These are phyloP conservation scores for Nicotiana benthamiana DNA, from an alignment of 257 asterid genomes.

Conservation along the genomic window DNA sequence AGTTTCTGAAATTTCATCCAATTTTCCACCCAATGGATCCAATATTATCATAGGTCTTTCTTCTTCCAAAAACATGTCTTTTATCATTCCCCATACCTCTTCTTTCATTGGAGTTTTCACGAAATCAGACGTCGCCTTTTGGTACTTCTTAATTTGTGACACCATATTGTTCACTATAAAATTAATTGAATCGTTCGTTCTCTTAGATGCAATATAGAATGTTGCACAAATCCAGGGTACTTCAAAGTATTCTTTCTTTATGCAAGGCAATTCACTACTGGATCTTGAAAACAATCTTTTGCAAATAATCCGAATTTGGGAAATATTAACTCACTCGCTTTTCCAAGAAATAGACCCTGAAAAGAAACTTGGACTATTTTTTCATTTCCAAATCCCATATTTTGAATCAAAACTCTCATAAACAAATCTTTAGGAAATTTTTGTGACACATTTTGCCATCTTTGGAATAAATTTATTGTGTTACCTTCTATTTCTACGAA, in stretches of 20 bases:
- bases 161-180: constrained; percentile 4
- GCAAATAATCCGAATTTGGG: constrained; percentile 14
- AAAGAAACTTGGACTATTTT: constrained; percentile 6
- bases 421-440: constrained; percentile 14
- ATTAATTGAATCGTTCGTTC: constrained; percentile 7
- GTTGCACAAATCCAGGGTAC: constrained; percentile 16
- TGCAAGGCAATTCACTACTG: neutral
- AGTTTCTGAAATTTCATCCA: constrained; percentile 10
- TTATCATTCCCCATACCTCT: neutral
- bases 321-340: constrained; percentile 7
- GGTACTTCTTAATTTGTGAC: constrained; percentile 6
- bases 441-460: constrained; percentile 19
- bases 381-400: neutral
- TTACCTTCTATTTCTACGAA: constrained; percentile 7
- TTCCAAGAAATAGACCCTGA: constrained; percentile 17
- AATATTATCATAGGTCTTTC: constrained; percentile 9
- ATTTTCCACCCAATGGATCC: constrained; percentile 27
- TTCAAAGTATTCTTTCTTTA: constrained; percentile 11
- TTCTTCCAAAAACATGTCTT: constrained; percentile 3
- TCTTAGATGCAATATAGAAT: constrained; percentile 8
- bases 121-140: constrained; percentile 21
- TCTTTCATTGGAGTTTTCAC: constrained; percentile 11
- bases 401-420: constrained; percentile 18
- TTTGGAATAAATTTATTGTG: constrained; percentile 3
- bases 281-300: neutral